Percentiles rank a stretch among this genome's conserved stretches.
phyloP scores from a whole-genome alignment of 148 eudicot genomes.

The Vaccinium corymbosum region DNA sequence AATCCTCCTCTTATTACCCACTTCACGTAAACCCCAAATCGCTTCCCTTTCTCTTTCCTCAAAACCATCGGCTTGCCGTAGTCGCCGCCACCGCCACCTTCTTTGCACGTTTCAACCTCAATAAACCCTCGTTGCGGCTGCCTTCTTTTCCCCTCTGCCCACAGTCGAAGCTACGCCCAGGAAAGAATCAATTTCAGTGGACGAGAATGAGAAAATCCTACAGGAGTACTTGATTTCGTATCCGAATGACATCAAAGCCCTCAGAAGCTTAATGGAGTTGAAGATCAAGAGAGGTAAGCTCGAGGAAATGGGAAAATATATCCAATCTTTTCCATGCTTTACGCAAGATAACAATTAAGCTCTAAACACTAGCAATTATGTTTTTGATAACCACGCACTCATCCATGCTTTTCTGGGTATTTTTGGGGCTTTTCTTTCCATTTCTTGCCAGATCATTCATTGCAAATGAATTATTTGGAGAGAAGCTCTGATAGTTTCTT shows the following conservation, averaged over 20 bases:
- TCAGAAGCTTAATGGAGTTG: slow-evolving; percentile 54
- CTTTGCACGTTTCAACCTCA: slow-evolving; percentile 28
- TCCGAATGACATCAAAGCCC: slow-evolving; percentile 36
- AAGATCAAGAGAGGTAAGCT: slow-evolving; percentile 51
- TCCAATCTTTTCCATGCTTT: no score
- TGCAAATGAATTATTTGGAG: no score
- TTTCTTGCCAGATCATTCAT: no score
- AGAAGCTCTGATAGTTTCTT: no score
- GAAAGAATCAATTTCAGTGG: slow-evolving; percentile 20
- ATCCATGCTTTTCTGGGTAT: no score
- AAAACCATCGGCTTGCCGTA: slow-evolving; percentile 46
- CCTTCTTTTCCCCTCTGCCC: slow-evolving; percentile 21
- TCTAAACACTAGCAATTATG: no score
- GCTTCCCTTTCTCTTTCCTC: slow-evolving; percentile 30
- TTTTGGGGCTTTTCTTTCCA: no score
- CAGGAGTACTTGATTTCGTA: slow-evolving; percentile 32
- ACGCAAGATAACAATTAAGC: no score
- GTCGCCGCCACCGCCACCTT: slow-evolving; percentile 45
- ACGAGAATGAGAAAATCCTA: slow-evolving; percentile 35
- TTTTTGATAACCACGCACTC: no score
- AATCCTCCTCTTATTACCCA: background rate
- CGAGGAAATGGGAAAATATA: slow-evolving; percentile 15
- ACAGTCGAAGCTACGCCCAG: background rate
- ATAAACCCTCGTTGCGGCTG: slow-evolving; percentile 38
- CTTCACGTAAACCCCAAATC: slow-evolving; percentile 2